Evolutionary conservation across 1,284 basidiomycete genomes (phyloP), one percentile per base, ranked within the genome.

Genomic region (Melanopsichium pennsylvanicum): DNA sequence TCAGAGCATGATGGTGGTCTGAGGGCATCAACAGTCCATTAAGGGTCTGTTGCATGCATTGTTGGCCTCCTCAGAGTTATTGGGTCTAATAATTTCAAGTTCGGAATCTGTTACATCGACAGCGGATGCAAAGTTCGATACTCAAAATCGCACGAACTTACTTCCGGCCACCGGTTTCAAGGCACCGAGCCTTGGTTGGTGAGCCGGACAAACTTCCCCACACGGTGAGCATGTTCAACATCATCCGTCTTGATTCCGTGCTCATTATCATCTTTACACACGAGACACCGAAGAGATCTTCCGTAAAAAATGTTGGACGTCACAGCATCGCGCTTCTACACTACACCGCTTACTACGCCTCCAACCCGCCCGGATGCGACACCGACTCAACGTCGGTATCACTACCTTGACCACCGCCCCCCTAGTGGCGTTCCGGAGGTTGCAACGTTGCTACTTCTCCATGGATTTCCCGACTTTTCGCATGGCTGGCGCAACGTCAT

Each of bases 381-480:
- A 19, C 68, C 68, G 0, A 67, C 70, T 0, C 70, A 72, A 46
- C 59, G 70, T 3, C 50, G 74, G 19, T 76, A 76, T 48, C 72
- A 70, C 34, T 76, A 75, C 57, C 68, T 73, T 27, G 70, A 75
- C 44, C 38, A 71, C 35, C 49, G 46, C 3, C 72, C 72, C 0
- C 70, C 74, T 10, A 15, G 45, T 5, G 49, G 45, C 8, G 54
- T 70, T 9, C 56, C 58, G 9, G 52, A 59, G 47, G 49, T 36
- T 27, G 69, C 72, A 1, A 70, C 70, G 22, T 25, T 76, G 13
- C 60, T 76, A 13, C 44, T 76, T 12, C 62, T 75, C 6, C 74
- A 76, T 47, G 74, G 74, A 29, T 76, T 76, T 41, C 72, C 74
- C 7, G 74, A 76, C 40, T 63, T 56, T 25, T 62, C 60, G 6